A percentile compares a stretch with the other conserved stretches of the same genome.
phyloP scores from a whole-genome alignment of 2,329 filamentous ascomycete species.

The Aspergillus sojae region DNA sequence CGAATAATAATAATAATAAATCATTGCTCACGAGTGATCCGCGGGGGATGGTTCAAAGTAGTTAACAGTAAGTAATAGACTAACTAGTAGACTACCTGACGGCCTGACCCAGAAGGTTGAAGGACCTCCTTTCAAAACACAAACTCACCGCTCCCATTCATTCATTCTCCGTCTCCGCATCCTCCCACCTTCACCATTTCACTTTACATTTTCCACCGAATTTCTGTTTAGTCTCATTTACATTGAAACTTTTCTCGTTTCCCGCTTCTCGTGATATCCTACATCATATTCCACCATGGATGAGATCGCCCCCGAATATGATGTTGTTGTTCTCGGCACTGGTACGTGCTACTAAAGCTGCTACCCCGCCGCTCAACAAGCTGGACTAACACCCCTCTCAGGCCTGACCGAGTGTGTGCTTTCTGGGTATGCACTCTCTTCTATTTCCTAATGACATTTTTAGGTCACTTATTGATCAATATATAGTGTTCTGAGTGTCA shows the following conservation, averaged over 20 bases:
- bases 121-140: slow-evolving; percentile 16
- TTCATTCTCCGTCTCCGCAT: slow-evolving; percentile 22
- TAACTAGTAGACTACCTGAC: neutral
- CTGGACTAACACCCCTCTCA: slow-evolving; percentile 47
- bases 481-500: slow-evolving; percentile 86
- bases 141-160: slow-evolving; percentile 18
- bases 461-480: slow-evolving; percentile 17
- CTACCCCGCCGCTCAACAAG: slow-evolving; percentile 39
- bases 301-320: slow-evolving; percentile 97
- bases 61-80: neutral
- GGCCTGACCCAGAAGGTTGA: slow-evolving; percentile 2
- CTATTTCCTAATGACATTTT: slow-evolving; percentile 14
- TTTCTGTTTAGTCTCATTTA: neutral
- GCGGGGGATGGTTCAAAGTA: slow-evolving; percentile 14
- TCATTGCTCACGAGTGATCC: slow-evolving; percentile 20
- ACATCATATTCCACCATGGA: slow-evolving; percentile 68
- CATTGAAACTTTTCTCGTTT: slow-evolving; percentile 13
- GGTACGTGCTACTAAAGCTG: slow-evolving; percentile 59
- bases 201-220: slow-evolving; percentile 1
- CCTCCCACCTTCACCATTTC: slow-evolving; percentile 14
- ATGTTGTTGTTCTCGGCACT: slow-evolving; percentile 97
- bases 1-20: slow-evolving; percentile 5
- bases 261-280: slow-evolving; percentile 14
- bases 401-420: slow-evolving; percentile 98
- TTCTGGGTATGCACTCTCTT: slow-evolving; percentile 70